These are phyloP conservation scores for Fennellomyces sp. DNA, from an alignment of 371 early-diverging fungal species.

Conservation along the genomic window DNA sequence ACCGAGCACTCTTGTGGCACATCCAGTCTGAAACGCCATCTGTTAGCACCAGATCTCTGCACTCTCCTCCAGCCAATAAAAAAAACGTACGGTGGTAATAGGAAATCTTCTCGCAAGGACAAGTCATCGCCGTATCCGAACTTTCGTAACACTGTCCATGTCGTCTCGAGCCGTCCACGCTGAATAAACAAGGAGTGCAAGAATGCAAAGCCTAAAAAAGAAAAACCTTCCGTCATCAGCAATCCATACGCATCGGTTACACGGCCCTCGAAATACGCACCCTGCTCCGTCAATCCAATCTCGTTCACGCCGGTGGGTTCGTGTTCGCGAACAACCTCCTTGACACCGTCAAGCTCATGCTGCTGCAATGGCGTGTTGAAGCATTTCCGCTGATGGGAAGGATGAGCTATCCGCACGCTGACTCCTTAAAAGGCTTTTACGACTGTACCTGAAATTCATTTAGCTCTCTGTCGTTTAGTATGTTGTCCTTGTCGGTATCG, in stretches of 20 bases:
- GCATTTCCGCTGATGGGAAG: constrained; percentile 75
- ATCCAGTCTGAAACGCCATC: constrained; percentile 57
- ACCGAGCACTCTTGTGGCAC: constrained; percentile 88
- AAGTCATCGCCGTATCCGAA: constrained; percentile 97
- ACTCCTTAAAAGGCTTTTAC: no score
- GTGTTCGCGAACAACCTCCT: constrained; percentile 88
- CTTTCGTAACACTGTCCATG: constrained; percentile 94
- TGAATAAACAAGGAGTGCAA: constrained; percentile 95
- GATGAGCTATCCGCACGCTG: neutral
- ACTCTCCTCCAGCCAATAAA: neutral
- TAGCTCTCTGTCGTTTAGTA: constrained; percentile 90
- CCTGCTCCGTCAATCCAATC: constrained; percentile 81
- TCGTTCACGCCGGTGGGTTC: constrained; percentile 87
- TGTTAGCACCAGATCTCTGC: neutral
- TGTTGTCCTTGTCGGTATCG: constrained; percentile 90
- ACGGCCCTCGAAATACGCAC: constrained; percentile 34
- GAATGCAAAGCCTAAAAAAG: constrained; percentile 79
- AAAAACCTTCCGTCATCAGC: neutral
- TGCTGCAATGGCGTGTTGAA: constrained; percentile 93
- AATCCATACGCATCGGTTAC: no score
- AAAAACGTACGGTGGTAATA: constrained; percentile 72
- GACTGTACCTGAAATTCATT: constrained; percentile 90
- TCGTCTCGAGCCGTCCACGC: constrained; percentile 94
- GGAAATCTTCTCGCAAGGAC: constrained; percentile 84
- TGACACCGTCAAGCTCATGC: constrained; percentile 94